These are phyloP conservation scores for Achaetomium macrosporum DNA, from an alignment of 2,329 filamentous ascomycete species.

Conservation along the genomic window DNA sequence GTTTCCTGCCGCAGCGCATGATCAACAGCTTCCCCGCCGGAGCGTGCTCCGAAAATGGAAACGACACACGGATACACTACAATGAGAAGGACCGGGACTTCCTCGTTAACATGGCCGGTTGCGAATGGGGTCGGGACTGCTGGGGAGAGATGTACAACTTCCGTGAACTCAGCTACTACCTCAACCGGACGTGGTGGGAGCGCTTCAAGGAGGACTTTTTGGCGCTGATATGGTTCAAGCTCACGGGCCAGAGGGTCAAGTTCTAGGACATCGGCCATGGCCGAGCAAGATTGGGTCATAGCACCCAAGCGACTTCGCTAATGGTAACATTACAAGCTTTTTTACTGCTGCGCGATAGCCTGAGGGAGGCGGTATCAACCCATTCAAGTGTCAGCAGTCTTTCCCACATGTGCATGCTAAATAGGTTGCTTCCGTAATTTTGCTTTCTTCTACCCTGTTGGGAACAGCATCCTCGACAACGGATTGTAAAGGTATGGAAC, in stretches of 20 bases:
- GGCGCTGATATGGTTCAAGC: conserved; percentile 55
- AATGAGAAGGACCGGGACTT: conserved; percentile 81
- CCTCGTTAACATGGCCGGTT: conserved; percentile 96
- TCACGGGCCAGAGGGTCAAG: conserved; percentile 57
- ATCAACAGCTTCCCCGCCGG: conserved; percentile 93
- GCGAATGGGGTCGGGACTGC: conserved; percentile 93
- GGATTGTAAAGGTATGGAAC: too few relatives aligned
- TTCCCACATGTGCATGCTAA: too few relatives aligned
- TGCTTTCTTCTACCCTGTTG: too few relatives aligned
- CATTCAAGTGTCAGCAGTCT: too few relatives aligned
- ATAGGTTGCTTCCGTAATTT: too few relatives aligned
- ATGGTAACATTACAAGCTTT: too few relatives aligned
- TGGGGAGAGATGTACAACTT: conserved; percentile 98
- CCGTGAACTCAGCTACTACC: conserved; percentile 80
- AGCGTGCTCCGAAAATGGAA: conserved; percentile 73
- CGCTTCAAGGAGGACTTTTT: conserved; percentile 62
- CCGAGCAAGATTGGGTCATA: background rate
- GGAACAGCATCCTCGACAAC: too few relatives aligned
- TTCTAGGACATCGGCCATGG: conserved; percentile 33
- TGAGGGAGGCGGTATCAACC: too few relatives aligned
- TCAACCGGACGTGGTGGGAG: conserved; percentile 82
- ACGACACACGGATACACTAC: conserved; percentile 79
- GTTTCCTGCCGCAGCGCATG: conserved; percentile 82
- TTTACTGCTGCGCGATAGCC: too few relatives aligned
- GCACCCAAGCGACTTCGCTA: too few relatives aligned